Evolutionary conservation across 2,329 filamentous ascomycete species (phyloP), one percentile per base, ranked within the genome.

Genomic region (Aspergillus sp.): DNA sequence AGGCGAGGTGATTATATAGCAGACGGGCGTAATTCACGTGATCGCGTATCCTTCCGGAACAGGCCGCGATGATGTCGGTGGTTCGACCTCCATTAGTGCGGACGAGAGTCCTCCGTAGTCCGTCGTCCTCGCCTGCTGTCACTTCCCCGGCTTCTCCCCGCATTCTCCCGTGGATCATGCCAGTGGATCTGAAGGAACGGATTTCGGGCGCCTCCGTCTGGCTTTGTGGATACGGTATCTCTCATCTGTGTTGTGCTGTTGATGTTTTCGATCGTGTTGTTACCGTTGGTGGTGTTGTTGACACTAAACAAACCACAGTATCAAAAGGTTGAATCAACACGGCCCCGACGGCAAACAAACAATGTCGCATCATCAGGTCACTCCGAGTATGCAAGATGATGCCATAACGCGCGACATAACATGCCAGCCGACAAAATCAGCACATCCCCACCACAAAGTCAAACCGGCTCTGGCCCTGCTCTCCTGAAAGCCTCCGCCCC

Each of bases 401-500:
- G 49, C 22, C 39, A 30, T 18, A 20, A 30, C n/a, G 5, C 15
- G 41, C 11, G 17, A 18, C 24, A 24, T 15, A 36, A 36, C 13
- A 36, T 36, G 15, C 34, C 34, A 36, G 34, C 9, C 34, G 34
- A 36, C 12, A 36, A 36, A 36, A n/a, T 53, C 41, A 22, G 38
- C 38, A 13, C 17, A 18, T 24, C 53, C 54, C n/a, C 34, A 36
- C 34, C 34, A n/a, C 34, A 36, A 30, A 30, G 26, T 57, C 57
- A 51, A 60, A 60, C 4, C 54, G 57, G 18, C 48, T 38, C 51
- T 59, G 54, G 5, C 49, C 50, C 36, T 17, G 41, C 30, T 51
- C 57, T 9, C 13, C 11, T 7, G 49, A 22, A 7, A 54, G 39
- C 18, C 39, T 43, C 13, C 24, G 57, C 5, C 49, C 82, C 43